Conservation (phyloP, 352 stramenopile species). For the Globisporangium spinosum region DNA sequence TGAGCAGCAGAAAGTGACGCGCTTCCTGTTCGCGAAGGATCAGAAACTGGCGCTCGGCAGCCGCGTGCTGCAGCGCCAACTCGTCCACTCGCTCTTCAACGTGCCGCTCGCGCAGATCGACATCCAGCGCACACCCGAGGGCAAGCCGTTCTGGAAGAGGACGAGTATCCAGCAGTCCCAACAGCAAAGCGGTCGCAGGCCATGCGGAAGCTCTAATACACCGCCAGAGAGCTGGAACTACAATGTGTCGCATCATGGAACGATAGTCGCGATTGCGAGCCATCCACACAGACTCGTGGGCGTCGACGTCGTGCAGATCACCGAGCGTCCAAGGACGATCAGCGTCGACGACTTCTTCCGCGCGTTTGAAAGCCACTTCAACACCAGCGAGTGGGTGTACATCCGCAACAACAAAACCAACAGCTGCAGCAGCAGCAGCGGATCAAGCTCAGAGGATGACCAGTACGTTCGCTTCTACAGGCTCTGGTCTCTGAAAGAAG, state of each 20-base stretch:
- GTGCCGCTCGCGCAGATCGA: constrained; percentile 32
- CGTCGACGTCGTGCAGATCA: constrained; percentile 65
- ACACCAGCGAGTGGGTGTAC: constrained; percentile 48
- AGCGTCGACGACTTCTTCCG: constrained; percentile 45
- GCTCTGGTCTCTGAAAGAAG: constrained; percentile 76
- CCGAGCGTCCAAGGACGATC: constrained; percentile 37
- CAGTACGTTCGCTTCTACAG: constrained; percentile 43
- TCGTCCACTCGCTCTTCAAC: constrained; percentile 39
- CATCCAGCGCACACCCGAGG: constrained; percentile 56
- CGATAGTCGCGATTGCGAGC: constrained; percentile 59
- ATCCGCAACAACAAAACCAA: constrained; percentile 29
- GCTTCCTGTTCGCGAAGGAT: constrained; percentile 69
- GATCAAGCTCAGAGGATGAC: not conserved
- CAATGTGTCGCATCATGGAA: constrained; percentile 78
- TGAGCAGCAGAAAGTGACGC: constrained; percentile 47
- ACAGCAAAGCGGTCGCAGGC: not conserved
- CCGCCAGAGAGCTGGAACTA: constrained; percentile 57
- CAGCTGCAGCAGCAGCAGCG: not conserved
- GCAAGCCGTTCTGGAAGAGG: constrained; percentile 60
- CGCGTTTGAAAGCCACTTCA: constrained; percentile 61
- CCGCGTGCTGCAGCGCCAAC: constrained; percentile 51
- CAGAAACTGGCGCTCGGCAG: constrained; percentile 61
- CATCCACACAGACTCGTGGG: constrained; percentile 41
- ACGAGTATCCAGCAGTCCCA: not conserved
- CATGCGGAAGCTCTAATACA: not conserved